A percentile compares a stretch with the other conserved stretches of the same genome.
Evolutionary conservation across 306 rosid genomes (phyloP).

Genomic region (Castanospermum australe): DNA sequence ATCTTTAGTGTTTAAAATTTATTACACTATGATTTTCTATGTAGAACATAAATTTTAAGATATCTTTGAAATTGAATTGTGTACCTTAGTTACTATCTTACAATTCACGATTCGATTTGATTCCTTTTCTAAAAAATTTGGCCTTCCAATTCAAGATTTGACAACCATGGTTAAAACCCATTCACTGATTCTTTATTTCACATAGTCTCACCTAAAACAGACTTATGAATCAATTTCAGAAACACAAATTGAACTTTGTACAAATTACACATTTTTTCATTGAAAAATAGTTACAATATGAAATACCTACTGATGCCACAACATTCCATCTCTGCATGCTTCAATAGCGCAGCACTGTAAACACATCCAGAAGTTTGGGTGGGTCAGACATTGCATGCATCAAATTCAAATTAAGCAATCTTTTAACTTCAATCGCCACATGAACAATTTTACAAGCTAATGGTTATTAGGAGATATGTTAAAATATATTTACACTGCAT

Average conservation of each 20-base stretch:
- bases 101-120: too few relatives aligned
- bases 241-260: neutral
- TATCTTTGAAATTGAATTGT: too few relatives aligned
- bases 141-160: too few relatives aligned
- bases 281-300: neutral
- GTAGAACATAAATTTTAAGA: too few relatives aligned
- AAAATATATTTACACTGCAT: neutral
- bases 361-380: slow-evolving; percentile 29
- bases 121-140: too few relatives aligned
- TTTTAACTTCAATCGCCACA: neutral
- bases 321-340: slow-evolving; percentile 86
- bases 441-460: neutral
- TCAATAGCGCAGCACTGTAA: slow-evolving; percentile 84
- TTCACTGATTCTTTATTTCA: neutral
- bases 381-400: slow-evolving; percentile 18
- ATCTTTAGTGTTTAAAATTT: too few relatives aligned
- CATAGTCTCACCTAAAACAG: neutral
- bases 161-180: neutral
- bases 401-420: neutral
- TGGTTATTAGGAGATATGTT: neutral
- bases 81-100: too few relatives aligned
- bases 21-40: too few relatives aligned
- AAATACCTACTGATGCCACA: slow-evolving; percentile 93
- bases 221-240: too few relatives aligned
- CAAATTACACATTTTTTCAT: neutral